Percentiles rank a stretch among this genome's conserved stretches.
Evolutionary conservation across 257 asterid species (phyloP).

Genomic region (Coffea canephora): DNA sequence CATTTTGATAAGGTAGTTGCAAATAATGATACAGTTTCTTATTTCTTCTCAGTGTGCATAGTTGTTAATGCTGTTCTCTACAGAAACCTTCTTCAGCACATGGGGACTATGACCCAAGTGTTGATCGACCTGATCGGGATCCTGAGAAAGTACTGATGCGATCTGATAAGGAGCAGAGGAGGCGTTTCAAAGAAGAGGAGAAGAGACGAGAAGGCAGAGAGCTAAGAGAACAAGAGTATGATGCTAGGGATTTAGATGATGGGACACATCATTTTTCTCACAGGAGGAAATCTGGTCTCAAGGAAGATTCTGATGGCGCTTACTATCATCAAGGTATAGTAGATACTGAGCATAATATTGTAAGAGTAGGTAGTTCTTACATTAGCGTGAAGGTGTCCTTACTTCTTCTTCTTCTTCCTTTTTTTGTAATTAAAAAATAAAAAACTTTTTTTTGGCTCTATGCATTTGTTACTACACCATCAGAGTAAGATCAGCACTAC

Average conservation of each 20-base stretch:
- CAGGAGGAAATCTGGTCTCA: conserved; percentile 45
- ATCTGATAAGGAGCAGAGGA: conserved; percentile 42
- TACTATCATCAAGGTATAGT: conserved; percentile 60
- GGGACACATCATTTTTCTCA: conserved; percentile 27
- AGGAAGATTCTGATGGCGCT: conserved; percentile 45
- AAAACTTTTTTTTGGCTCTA: too few relatives aligned
- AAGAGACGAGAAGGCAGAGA: conserved; percentile 47
- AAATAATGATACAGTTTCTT: conserved; percentile 18
- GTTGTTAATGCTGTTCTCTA: conserved; percentile 27
- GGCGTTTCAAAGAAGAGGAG: conserved; percentile 44
- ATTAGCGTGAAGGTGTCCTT: conserved; percentile 17
- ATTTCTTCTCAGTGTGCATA: conserved; percentile 17
- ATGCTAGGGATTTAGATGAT: conserved; percentile 34
- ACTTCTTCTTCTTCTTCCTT: not conserved
- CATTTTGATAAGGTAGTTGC: conserved; percentile 64
- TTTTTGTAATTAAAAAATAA: too few relatives aligned
- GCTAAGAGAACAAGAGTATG: conserved; percentile 49
- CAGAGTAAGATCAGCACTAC: not conserved
- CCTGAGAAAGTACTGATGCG: conserved; percentile 25
- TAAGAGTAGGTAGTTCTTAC: conserved; percentile 15
- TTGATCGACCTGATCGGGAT: conserved; percentile 42
- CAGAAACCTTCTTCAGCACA: conserved; percentile 56
- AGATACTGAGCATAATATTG: conserved; percentile 20
- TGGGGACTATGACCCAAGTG: conserved; percentile 41
- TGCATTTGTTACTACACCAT: not conserved